Conservation (phyloP, 108 stramenopile genomes). For the Aurantiochytrium sp. region DNA sequence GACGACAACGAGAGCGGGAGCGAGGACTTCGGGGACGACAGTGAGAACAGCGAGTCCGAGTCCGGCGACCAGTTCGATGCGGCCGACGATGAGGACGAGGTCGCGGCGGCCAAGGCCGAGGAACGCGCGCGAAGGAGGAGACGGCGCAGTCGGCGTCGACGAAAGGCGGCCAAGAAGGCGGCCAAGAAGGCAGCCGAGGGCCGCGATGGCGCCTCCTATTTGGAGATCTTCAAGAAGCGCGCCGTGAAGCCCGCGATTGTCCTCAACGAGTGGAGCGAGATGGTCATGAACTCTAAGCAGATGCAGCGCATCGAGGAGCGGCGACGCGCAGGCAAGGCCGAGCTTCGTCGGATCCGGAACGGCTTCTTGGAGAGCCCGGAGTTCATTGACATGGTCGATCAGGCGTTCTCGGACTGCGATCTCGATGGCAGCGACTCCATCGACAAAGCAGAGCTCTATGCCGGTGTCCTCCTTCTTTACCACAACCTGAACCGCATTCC, state of each 20-base stretch:
- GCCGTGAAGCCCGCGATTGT: not conserved
- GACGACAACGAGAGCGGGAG: not conserved
- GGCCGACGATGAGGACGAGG: not conserved
- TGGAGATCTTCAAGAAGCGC: too few relatives aligned
- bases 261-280: not conserved
- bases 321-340: not conserved
- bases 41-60: too few relatives aligned
- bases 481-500: not conserved
- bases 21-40: not conserved
- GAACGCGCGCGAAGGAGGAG: constrained; percentile 81
- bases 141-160: constrained; percentile 83
- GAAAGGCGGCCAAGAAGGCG: constrained; percentile 82
- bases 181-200: constrained; percentile 92
- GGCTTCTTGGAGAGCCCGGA: not conserved
- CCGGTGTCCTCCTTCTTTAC: not conserved
- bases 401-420: not conserved
- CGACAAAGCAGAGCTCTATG: not conserved
- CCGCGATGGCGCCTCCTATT: constrained; percentile 77
- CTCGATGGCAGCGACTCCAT: not conserved
- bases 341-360: not conserved
- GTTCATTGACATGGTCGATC: not conserved
- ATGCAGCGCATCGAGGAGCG: not conserved
- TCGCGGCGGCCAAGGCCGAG: constrained; percentile 76
- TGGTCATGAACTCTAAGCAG: not conserved
- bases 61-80: not conserved